phyloP scores from a whole-genome alignment of 306 rosid genomes.

The Pyrus communis region DNA sequence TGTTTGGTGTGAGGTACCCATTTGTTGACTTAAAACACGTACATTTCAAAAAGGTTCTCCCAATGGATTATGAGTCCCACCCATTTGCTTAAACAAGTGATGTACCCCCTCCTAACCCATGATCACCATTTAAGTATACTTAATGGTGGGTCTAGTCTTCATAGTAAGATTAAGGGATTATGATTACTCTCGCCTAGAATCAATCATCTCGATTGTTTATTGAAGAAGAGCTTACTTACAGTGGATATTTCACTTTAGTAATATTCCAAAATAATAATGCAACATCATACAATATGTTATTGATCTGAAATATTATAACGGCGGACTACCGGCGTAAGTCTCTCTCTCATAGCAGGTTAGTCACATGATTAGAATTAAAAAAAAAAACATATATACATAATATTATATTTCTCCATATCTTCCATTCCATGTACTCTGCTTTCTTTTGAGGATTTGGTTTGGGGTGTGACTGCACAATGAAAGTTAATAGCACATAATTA shows the following conservation, averaged over 20 bases:
- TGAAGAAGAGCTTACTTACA: too few relatives aligned
- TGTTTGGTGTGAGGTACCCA: neutral
- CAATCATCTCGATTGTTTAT: conserved; percentile 14
- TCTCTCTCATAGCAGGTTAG: neutral
- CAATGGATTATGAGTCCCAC: neutral
- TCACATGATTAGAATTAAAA: neutral
- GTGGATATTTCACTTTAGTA: rapidly evolving
- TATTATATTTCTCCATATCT: neutral
- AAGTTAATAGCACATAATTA: neutral
- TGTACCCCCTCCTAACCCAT: conserved; percentile 14
- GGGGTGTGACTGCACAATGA: conserved; percentile 9
- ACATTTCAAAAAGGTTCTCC: neutral
- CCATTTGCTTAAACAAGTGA: neutral
- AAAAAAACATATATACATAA: too few relatives aligned
- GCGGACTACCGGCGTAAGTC: rapidly evolving
- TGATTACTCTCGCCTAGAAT: neutral
- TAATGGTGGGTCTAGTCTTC: conserved; percentile 21
- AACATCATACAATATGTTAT: too few relatives aligned
- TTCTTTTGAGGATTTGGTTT: too few relatives aligned
- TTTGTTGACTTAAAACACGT: neutral
- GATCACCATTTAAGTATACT: conserved; percentile 3
- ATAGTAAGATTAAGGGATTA: neutral
- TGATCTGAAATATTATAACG: too few relatives aligned
- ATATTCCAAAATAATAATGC: neutral
- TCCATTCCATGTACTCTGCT: neutral